Evolutionary conservation across 805 yeast species (phyloP).

Genomic region (Barnettozyma californica): DNA sequence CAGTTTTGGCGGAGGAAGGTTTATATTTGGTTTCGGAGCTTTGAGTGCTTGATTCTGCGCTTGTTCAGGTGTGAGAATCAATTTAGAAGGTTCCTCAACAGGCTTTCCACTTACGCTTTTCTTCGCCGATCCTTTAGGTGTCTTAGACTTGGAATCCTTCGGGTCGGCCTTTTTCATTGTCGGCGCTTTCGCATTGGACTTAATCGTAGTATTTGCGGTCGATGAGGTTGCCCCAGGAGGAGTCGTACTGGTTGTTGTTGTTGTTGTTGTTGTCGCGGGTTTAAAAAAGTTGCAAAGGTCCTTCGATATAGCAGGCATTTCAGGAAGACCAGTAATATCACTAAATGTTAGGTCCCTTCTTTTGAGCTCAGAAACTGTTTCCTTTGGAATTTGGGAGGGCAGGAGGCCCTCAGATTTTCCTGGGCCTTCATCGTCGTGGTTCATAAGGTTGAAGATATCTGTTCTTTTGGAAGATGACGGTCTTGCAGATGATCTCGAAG

Average conservation of each 20-base stretch:
- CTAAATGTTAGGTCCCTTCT: conserved; percentile 1
- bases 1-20: conserved; percentile 19
- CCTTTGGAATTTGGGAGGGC: background rate
- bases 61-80: conserved; percentile 14
- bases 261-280: background rate
- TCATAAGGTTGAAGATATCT: conserved; percentile 9
- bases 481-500: background rate
- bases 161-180: background rate
- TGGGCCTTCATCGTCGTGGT: conserved; percentile 5
- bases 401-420: background rate
- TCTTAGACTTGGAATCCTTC: conserved; percentile 1
- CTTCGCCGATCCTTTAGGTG: background rate
- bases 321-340: conserved; percentile 3
- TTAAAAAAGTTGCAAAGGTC: background rate
- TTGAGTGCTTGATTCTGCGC: conserved; percentile 18
- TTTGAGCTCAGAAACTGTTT: background rate
- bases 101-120: background rate
- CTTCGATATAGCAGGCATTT: background rate
- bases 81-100: conserved; percentile 6
- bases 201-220: background rate
- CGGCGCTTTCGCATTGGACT: conserved; percentile 1
- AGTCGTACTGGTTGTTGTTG: background rate
- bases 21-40: conserved; percentile 15
- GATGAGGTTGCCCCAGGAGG: background rate
- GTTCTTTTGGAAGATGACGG: conserved; percentile 3